These are phyloP conservation scores for Venturia aucupariae DNA, from an alignment of 2,329 filamentous ascomycete species.

Conservation along the genomic window DNA sequence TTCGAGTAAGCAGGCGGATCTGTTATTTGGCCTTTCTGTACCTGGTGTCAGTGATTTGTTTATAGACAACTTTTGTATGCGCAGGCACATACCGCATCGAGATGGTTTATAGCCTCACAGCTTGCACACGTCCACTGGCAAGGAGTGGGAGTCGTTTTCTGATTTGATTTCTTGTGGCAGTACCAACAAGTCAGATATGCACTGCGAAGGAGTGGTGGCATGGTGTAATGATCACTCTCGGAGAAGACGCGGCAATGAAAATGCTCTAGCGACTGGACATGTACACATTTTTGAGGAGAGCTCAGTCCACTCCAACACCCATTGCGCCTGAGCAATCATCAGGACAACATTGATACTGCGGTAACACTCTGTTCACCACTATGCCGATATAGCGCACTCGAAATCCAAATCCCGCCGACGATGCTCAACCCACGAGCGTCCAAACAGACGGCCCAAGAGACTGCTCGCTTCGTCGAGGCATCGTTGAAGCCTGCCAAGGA, in stretches of 20 bases:
- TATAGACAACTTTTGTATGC: conserved; percentile 4
- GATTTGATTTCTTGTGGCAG: conserved; percentile 55
- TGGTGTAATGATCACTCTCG: conserved; percentile 18
- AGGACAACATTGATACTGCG: too few species aligned
- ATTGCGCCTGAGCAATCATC: neutral
- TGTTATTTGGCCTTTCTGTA: conserved; percentile 74
- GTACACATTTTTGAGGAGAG: conserved; percentile 24
- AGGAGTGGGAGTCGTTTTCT: neutral
- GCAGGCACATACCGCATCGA: conserved; percentile 61
- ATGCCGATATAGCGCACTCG: neutral
- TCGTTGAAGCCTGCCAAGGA: neutral
- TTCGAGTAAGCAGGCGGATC: conserved; percentile 57
- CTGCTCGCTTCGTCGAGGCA: neutral
- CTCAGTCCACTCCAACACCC: conserved; percentile 18
- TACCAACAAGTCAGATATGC: conserved; percentile 20
- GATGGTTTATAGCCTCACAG: conserved; percentile 81
- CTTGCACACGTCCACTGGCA: conserved; percentile 56
- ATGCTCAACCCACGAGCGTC: neutral
- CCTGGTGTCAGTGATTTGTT: conserved; percentile 19
- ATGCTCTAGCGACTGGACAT: neutral
- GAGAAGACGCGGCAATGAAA: conserved; percentile 17
- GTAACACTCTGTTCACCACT: neutral
- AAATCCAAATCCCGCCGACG: neutral
- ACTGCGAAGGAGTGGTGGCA: conserved; percentile 20
- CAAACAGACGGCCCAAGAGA: neutral